Base-by-base conservation (phyloP, 768 basidiomycete species). In the Myochromella boudieri region DNA sequence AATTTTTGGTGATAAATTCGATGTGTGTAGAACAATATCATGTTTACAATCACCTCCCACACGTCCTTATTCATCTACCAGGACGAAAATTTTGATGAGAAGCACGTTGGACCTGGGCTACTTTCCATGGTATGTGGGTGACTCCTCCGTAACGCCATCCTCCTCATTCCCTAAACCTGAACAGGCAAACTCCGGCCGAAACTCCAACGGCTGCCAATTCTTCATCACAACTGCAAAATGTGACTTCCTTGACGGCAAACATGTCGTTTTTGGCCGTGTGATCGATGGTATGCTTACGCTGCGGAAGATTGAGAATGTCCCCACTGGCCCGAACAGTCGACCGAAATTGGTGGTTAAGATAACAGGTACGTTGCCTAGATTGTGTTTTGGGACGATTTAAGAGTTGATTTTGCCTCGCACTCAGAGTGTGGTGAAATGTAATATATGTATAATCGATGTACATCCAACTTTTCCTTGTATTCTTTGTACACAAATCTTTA, bases 151-250 rank as follows among this genome's bases (percentile, higher is more conserved):
- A 42, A 14, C 37, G 25, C 18, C 8, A 47, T 11, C 14, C 50
- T 18, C 36, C 49, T 24, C 46, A 24, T 29, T 9, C 17, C 36
- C 37, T 40, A 33, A 26, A 22, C 14, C 22, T 26, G n/a, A 14
- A 2, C 57, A 95, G 93, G 95, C 95, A 0, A 98, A 97, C 68
- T 97, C 95, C 0, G 95, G 95, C 4, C 80, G 88, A 2, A 86
- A 91, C 60, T 95, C 93, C 11, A 98, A 97, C 54, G 95, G 95
- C 2, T 95, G 91, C 65, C 93, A 92, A 82, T 99, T 98, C 74
- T 99, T 99, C 76, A 85, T 99, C 62, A 99, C 97, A 0, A 94
- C 91, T 1, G 91, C 84, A 7, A 87, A 90, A 56, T 95, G 95
- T 53, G 91, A 95, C 52, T 98, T 98, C 68, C 80, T 99, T 34